Evolutionary conservation across 2,329 filamentous ascomycete species (phyloP).

Genomic region (Fusarium virguliforme): DNA sequence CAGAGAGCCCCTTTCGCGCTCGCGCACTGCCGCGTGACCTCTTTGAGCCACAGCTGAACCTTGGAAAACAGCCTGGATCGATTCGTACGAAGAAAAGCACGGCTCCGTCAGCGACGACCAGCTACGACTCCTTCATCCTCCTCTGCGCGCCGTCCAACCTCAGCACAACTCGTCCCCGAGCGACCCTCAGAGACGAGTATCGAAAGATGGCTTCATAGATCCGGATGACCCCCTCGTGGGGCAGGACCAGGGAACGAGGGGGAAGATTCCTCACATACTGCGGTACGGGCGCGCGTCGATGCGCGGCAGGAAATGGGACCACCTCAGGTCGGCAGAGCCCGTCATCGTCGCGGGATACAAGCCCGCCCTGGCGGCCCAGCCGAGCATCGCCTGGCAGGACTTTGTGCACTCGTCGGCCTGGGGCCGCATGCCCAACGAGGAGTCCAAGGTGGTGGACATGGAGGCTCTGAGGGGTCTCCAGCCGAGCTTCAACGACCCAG

Average conservation of each 20-base stretch:
- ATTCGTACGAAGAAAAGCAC: conserved; percentile 63
- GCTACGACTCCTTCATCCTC: conserved; percentile 58
- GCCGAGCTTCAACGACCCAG: conserved; percentile 63
- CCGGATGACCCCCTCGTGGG: conserved; percentile 59
- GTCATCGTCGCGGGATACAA: conserved; percentile 70
- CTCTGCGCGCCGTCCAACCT: conserved; percentile 57
- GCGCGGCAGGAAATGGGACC: conserved; percentile 72
- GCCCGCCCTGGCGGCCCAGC: conserved; percentile 56
- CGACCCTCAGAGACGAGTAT: conserved; percentile 61
- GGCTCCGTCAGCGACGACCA: conserved; percentile 59
- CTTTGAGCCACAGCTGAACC: conserved; percentile 24
- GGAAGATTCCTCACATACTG: conserved; percentile 64
- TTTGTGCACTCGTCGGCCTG: conserved; percentile 70
- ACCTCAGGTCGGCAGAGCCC: conserved; percentile 71
- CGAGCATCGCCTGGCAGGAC: conserved; percentile 66
- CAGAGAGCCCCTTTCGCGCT: conserved; percentile 9
- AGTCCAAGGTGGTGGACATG: conserved; percentile 65
- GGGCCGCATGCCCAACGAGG: conserved; percentile 64
- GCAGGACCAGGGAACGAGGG: conserved; percentile 54
- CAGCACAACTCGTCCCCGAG: conserved; percentile 62
- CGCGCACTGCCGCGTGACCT: not conserved
- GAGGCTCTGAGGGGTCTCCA: conserved; percentile 64
- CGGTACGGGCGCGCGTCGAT: conserved; percentile 63
- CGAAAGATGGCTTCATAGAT: conserved; percentile 65
- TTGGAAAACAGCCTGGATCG: conserved; percentile 61